Evolutionary conservation across 352 stramenopile species (phyloP), one percentile per base, ranked within the genome.

Genomic region (Phytophthora pluvialis): DNA sequence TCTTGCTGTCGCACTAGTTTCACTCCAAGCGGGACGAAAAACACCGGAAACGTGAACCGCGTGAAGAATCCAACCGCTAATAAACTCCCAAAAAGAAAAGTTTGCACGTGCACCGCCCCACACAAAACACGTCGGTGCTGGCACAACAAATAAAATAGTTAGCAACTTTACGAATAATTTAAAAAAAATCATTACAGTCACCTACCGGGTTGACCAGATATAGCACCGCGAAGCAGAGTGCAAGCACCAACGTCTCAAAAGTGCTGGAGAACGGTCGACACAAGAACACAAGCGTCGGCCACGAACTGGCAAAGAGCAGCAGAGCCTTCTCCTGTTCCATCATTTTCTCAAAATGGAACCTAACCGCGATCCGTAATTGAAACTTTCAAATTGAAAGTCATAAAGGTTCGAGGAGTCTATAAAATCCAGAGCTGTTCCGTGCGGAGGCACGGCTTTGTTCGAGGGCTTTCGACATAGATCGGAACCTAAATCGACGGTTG

Each of bases 211-310:
- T 77, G 1, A 72, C 46, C 8, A 86, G 73, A 18, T 83, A 76
- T 28, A 92, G 70, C 13, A 75, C 70, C 6, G 60, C 72, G 46
- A 92, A 80, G 47, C 70, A 82, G 4, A 91, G 49, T 26, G 86
- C 64, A 21, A 95, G 67, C n/a, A 88, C 31, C 15, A 91, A 42
- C 18, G 83, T 86, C 61, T 94, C 89, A 40, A 79, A 73, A 10
- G 83, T 83, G 62, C 94, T 96, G 60, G 85, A 94, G 44, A 95
- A 93, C 3, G 89, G 86, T 28, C 89, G 82, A n/a, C n/a, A n/a
- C n/a, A n/a, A 21, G 21, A 21, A 21, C 21, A 2, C 21, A 21
- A n/a, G n/a, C n/a, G n/a, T n/a, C n/a, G n/a, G n/a, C n/a, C n/a
- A n/a, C n/a, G n/a, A n/a, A n/a, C n/a, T n/a, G n/a, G n/a, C n/a